Percentiles rank a stretch among this genome's conserved stretches.
Conservation (phyloP, 2,329 filamentous ascomycete genomes). For the Ceratocystis destructans region DNA sequence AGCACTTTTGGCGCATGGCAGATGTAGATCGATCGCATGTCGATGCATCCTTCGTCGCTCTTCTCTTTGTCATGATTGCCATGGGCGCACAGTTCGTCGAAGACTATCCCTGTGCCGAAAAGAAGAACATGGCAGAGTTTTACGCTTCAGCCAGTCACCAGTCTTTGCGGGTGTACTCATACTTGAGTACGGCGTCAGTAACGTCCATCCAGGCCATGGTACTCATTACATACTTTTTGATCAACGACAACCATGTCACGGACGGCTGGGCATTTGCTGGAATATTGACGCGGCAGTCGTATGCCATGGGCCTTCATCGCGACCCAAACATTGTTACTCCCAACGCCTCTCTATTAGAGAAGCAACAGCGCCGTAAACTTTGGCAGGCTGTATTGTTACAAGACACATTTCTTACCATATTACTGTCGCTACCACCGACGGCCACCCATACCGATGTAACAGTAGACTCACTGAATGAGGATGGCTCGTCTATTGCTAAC, state of each 20-base stretch:
- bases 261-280: slow-evolving; percentile 75
- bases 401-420: slow-evolving; percentile 66
- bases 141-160: slow-evolving; percentile 71
- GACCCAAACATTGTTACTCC: slow-evolving; percentile 63
- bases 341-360: slow-evolving; percentile 53
- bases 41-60: slow-evolving; percentile 55
- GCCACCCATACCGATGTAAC: slow-evolving; percentile 68
- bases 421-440: slow-evolving; percentile 62
- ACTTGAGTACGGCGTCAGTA: slow-evolving; percentile 60
- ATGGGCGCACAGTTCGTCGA: slow-evolving; percentile 67
- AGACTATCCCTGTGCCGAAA: slow-evolving; percentile 42
- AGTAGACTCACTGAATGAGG: slow-evolving; percentile 58
- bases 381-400: slow-evolving; percentile 73
- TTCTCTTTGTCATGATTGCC: slow-evolving; percentile 65
- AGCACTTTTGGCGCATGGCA: slow-evolving; percentile 57
- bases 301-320: slow-evolving; percentile 67
- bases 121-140: slow-evolving; percentile 66
- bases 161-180: slow-evolving; percentile 59
- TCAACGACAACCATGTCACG: slow-evolving; percentile 73
- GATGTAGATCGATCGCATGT: slow-evolving; percentile 42
- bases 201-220: slow-evolving; percentile 69
- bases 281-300: slow-evolving; percentile 62
- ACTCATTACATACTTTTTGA: slow-evolving; percentile 65
- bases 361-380: slow-evolving; percentile 63
- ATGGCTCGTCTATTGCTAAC: slow-evolving; percentile 42